phyloP scores from a whole-genome alignment of 176 grass and related monocot genomes.

The Cymbopogon citratus region DNA sequence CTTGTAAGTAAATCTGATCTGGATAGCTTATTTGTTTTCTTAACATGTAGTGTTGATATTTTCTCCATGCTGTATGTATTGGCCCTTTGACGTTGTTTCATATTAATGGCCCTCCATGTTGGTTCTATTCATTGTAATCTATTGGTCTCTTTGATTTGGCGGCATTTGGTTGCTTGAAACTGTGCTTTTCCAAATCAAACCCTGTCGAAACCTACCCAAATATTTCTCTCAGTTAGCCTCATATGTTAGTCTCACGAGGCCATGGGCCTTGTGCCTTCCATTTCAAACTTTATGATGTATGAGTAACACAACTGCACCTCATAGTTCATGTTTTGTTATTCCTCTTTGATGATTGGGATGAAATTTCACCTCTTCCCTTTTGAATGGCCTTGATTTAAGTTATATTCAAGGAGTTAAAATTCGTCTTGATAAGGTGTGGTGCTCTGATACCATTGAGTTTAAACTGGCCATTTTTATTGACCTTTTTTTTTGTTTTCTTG shows the following conservation, averaged over 20 bases:
- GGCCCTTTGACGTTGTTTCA: not conserved
- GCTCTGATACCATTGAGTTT: not conserved
- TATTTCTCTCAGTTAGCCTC: not conserved
- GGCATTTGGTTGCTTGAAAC: not conserved
- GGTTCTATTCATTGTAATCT: not conserved
- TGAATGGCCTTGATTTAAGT: not conserved
- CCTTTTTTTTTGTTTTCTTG: too few species aligned
- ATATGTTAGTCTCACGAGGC: not conserved
- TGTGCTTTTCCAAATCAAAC: not conserved
- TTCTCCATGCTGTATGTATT: not conserved
- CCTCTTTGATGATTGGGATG: not conserved
- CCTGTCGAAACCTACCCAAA: not conserved
- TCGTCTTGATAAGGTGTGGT: not conserved
- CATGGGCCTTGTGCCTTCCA: too few species aligned
- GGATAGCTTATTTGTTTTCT: not conserved
- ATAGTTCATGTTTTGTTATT: not conserved
- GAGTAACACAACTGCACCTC: not conserved
- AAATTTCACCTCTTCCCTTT: not conserved
- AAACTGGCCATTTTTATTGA: not conserved
- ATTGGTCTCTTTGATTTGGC: not conserved
- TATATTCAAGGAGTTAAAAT: not conserved
- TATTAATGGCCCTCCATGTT: not conserved
- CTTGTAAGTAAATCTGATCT: slow-evolving; percentile 48
- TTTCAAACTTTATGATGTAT: too few species aligned
- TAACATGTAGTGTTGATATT: not conserved